Conservation (phyloP, 148 eudicot species). For the Amaranthus hypochondriacus region DNA sequence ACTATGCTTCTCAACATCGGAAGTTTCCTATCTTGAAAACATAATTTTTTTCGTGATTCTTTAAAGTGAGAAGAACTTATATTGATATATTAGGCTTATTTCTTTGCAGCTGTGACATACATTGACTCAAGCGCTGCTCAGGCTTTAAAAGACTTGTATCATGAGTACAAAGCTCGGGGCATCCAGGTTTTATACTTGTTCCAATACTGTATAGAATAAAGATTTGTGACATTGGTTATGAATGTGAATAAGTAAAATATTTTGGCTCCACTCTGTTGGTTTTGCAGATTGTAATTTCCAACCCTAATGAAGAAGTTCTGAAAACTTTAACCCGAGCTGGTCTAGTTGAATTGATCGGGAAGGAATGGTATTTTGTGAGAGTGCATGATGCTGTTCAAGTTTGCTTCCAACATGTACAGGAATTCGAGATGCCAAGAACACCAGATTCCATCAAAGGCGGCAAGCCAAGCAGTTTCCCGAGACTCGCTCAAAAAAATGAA, state of each 20-base stretch:
- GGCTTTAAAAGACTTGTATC: constrained; percentile 75
- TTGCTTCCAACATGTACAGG: constrained; percentile 77
- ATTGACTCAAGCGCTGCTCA: constrained; percentile 87
- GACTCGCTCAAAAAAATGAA: constrained; percentile 45
- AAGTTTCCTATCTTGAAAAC: background rate
- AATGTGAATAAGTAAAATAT: background rate
- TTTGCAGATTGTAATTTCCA: constrained; percentile 71
- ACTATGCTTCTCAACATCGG: background rate
- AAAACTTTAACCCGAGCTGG: constrained; percentile 69
- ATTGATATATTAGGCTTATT: background rate
- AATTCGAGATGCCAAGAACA: constrained; percentile 34
- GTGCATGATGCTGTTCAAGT: constrained; percentile 95
- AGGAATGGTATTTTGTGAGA: constrained; percentile 97
- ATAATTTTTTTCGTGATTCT: background rate
- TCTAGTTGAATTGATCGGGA: constrained; percentile 73
- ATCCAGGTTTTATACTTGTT: constrained; percentile 55
- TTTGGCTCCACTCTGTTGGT: background rate
- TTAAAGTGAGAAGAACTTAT: background rate
- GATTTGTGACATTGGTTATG: background rate
- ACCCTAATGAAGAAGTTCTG: constrained; percentile 84
- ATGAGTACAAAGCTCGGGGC: constrained; percentile 78
- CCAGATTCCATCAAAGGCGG: constrained; percentile 27
- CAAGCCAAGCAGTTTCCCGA: constrained; percentile 38
- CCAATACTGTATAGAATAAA: background rate
- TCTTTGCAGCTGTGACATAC: constrained; percentile 67